phyloP scores from a whole-genome alignment of 2,329 filamentous ascomycete genomes.

The Penicillium psychrosexuale region DNA sequence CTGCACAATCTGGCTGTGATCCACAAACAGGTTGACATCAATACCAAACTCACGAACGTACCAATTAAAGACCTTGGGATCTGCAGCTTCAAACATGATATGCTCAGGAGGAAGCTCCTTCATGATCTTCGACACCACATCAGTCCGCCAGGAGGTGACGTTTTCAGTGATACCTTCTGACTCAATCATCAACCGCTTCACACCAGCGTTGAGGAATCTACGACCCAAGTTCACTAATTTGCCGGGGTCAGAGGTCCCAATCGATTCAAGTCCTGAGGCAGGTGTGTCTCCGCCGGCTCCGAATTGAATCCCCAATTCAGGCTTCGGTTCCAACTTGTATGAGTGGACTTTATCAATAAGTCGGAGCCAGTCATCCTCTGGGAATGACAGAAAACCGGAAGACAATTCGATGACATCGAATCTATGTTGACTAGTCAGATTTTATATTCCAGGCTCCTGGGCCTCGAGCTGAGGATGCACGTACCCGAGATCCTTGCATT shows the following conservation, averaged over 20 bases:
- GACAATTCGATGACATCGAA: conserved; percentile 57
- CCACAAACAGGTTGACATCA: conserved; percentile 57
- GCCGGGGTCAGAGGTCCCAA: conserved; percentile 50
- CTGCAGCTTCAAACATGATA: conserved; percentile 59
- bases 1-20: conserved; percentile 58
- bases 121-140: conserved; percentile 54
- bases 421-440: conserved; percentile 23
- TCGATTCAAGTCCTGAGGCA: conserved; percentile 46
- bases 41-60: conserved; percentile 56
- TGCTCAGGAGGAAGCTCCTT: conserved; percentile 51
- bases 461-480: conserved; percentile 1
- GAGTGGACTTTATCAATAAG: conserved; percentile 50
- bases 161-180: conserved; percentile 61
- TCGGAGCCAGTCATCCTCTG: conserved; percentile 54
- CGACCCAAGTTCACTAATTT: conserved; percentile 51
- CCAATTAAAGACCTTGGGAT: conserved; percentile 56
- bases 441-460: neutral
- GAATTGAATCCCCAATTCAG: conserved; percentile 57
- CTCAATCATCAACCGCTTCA: conserved; percentile 58
- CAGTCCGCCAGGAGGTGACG: conserved; percentile 53
- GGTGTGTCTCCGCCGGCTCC: conserved; percentile 55
- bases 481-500: conserved; percentile 52
- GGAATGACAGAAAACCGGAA: conserved; percentile 53
- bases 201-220: conserved; percentile 51
- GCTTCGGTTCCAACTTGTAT: conserved; percentile 52